These are phyloP conservation scores for Fomitiporia mediterranea DNA, from an alignment of 1,284 basidiomycete species.

Conservation along the genomic window DNA sequence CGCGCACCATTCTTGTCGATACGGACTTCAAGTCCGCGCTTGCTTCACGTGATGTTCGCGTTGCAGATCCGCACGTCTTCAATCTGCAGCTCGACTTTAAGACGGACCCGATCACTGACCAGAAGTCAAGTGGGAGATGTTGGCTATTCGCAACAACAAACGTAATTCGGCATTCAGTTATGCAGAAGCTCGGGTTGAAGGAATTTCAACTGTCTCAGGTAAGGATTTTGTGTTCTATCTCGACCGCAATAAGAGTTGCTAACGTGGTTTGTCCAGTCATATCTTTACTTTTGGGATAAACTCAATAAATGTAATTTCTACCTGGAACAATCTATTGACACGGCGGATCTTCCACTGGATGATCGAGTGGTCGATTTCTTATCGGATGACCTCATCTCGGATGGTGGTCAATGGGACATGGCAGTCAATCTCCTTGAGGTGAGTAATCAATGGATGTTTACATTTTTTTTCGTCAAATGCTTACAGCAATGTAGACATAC, in stretches of 20 bases:
- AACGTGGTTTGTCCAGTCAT: conserved; percentile 45
- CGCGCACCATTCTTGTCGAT: conserved; percentile 79
- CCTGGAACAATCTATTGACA: conserved; percentile 83
- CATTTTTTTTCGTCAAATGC: neutral
- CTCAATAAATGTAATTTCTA: conserved; percentile 95
- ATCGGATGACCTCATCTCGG: conserved; percentile 74
- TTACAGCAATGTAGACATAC: conserved; percentile 56
- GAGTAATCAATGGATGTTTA: conserved; percentile 12
- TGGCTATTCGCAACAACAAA: conserved; percentile 94
- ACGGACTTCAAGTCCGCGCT: conserved; percentile 66
- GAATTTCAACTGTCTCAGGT: conserved; percentile 90
- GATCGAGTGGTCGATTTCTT: conserved; percentile 79
- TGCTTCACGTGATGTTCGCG: conserved; percentile 55
- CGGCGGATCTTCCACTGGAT: conserved; percentile 77
- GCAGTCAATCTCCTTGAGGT: conserved; percentile 79
- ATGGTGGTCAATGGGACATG: conserved; percentile 97
- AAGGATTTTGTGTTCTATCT: conserved; percentile 21
- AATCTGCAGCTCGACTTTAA: conserved; percentile 78
- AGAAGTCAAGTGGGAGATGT: conserved; percentile 83
- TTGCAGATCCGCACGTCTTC: conserved; percentile 79
- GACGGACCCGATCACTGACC: conserved; percentile 81
- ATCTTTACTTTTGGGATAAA: conserved; percentile 94
- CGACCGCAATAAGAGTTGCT: neutral
- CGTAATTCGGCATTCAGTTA: conserved; percentile 77
- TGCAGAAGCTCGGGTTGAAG: conserved; percentile 80